phyloP scores from a whole-genome alignment of 208 protist species.

The Endotrypanum monterogeii region DNA sequence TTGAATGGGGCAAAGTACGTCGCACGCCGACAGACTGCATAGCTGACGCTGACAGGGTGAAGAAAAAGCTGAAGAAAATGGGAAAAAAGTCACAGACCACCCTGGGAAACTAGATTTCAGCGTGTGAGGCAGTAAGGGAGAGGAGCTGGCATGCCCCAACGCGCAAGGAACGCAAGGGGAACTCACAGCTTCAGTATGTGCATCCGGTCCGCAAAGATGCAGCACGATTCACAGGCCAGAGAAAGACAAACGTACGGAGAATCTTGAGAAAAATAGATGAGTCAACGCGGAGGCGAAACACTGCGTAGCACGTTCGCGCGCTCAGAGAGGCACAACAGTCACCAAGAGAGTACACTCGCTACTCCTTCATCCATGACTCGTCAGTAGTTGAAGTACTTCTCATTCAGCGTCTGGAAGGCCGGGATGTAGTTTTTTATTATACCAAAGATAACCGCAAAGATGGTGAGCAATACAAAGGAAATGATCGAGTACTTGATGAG shows the following conservation, averaged over 20 bases:
- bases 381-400: constrained; percentile 79
- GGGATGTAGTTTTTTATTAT: constrained; percentile 81
- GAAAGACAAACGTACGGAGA: background rate
- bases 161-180: background rate
- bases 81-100: background rate
- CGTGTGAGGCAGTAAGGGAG: background rate
- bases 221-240: background rate
- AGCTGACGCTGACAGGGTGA: background rate
- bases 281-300: background rate
- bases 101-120: background rate
- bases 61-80: background rate
- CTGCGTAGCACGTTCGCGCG: background rate
- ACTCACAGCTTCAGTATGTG: background rate
- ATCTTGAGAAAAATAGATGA: background rate
- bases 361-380: background rate
- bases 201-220: background rate
- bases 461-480: constrained; percentile 57
- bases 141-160: background rate
- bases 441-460: constrained; percentile 65
- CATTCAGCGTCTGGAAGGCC: constrained; percentile 68
- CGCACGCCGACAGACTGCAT: background rate
- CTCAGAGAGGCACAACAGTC: background rate
- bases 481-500: constrained; percentile 73
- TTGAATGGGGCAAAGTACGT: background rate
- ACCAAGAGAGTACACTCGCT: background rate